phyloP scores from a whole-genome alignment of 2,329 filamentous ascomycete genomes.

The Penicillium sp. region DNA sequence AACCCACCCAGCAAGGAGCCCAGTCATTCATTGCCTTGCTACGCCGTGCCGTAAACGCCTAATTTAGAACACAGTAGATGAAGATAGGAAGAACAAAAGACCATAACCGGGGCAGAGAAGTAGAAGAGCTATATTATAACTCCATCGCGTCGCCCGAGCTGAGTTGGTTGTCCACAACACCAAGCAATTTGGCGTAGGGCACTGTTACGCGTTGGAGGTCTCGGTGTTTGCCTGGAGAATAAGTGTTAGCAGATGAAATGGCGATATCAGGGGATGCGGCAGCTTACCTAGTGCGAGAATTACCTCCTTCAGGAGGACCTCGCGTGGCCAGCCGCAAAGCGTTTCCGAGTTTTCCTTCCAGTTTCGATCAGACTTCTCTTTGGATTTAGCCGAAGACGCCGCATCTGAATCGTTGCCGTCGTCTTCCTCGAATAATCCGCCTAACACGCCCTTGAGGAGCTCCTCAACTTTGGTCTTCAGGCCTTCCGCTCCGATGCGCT shows the following conservation, averaged over 20 bases:
- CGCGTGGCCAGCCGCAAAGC: slow-evolving; percentile 89
- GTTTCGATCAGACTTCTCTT: slow-evolving; percentile 39
- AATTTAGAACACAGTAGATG: background rate
- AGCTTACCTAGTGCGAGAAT: slow-evolving; percentile 86
- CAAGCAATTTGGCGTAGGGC: slow-evolving; percentile 85
- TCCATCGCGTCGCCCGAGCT: slow-evolving; percentile 44
- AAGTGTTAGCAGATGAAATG: slow-evolving; percentile 10
- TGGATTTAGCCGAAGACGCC: background rate
- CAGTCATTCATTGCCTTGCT: background rate
- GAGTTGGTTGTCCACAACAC: slow-evolving; percentile 50
- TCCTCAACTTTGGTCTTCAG: slow-evolving; percentile 90
- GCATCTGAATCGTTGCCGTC: slow-evolving; percentile 50
- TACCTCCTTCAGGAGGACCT: slow-evolving; percentile 85
- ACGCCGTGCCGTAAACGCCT: background rate
- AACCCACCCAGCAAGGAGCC: background rate
- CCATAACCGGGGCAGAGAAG: background rate
- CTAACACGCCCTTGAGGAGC: slow-evolving; percentile 79
- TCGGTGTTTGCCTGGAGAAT: slow-evolving; percentile 70
- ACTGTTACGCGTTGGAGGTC: slow-evolving; percentile 94
- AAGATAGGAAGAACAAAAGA: background rate
- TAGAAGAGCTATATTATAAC: slow-evolving; percentile 28
- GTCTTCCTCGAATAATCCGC: slow-evolving; percentile 67
- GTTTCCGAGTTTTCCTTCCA: slow-evolving; percentile 62
- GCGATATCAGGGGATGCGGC: background rate
- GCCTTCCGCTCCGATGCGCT: slow-evolving; percentile 89